Base-by-base conservation (phyloP, 352 stramenopile genomes). In the Globisporangium camurandrum region DNA sequence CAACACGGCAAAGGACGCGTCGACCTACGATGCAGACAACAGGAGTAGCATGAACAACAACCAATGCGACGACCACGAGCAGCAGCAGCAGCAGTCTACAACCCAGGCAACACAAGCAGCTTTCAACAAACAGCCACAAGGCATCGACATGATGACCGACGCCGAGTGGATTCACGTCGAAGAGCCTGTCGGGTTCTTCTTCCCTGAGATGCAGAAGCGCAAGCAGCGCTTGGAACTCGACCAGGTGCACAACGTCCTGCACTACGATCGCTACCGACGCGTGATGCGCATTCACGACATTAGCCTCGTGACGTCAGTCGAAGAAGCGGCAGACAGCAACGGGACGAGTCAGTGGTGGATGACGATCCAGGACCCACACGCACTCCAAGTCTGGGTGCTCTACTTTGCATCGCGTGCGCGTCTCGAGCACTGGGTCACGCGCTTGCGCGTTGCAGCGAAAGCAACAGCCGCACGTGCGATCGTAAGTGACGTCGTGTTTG, bases 101-200 rank as follows among this genome's bases (percentile, higher is more conserved):
- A 34, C 31, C 34, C n/a, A 31, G 3, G 10, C 20, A 8, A 42
- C 11, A 3, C 28, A 19, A 26, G 3, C 36, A 6, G 14, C 37
- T 43, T 9, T 9, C 51, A 37, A 57, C 39, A 69, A 54, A 60
- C n/a, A n/a, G n/a, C n/a, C n/a, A 33, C 46, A 45, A 19, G n/a
- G 41, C 2, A 5, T 39, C 26, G 36, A n/a, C 20, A 19, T n/a
- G 51, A 65, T 6, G 6, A 54, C 52, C 37, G 68, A 62, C 4
- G 61, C 38, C n/a, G 73, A 89, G 37, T 86, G 66, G 75, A 49
- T 87, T 14, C 64, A 67, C 19, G 63, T 88, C 17, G 74, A 85
- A 27, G 75, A 87, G 26, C 64, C 70, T 1, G 57, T 54, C 4
- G 73, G 77, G 4, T 68, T 78, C 45, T 73, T 85, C 27, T 37